Evolutionary conservation across 495 filamentous ascomycete genomes (phyloP).

Genomic region (Achaetomiella virescens): DNA sequence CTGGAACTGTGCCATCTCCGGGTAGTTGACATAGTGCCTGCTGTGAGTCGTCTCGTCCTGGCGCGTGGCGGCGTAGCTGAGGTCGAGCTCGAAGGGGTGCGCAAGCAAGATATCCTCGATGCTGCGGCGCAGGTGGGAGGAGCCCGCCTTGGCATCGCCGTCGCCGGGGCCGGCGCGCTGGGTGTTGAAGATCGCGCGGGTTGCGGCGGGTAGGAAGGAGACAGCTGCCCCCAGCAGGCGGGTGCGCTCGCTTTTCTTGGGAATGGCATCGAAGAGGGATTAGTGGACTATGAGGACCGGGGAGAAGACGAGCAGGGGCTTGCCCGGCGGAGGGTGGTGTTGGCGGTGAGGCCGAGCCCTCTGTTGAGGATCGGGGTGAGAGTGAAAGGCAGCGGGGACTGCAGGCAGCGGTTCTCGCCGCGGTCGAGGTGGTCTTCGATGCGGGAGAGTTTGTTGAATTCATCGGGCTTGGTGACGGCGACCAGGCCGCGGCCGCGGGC

Average conservation of each 20-base stretch:
- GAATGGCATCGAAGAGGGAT: constrained; percentile 23
- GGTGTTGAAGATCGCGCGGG: constrained; percentile 17
- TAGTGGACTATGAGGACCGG: constrained; percentile 31
- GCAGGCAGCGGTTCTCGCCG: constrained; percentile 17
- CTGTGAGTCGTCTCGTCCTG: constrained; percentile 8
- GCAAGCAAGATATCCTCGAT: constrained; percentile 26
- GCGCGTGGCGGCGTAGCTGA: constrained; percentile 13
- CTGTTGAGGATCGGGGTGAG: constrained; percentile 22
- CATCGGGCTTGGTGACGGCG: constrained; percentile 20
- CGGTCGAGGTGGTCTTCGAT: constrained; percentile 23
- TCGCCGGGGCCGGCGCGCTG: constrained; percentile 14
- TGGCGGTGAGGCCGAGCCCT: constrained; percentile 25
- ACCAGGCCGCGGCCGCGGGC: constrained; percentile 25
- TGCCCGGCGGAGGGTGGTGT: constrained; percentile 22
- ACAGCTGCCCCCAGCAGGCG: constrained; percentile 28
- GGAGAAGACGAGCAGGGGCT: constrained; percentile 20
- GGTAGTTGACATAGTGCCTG: constrained; percentile 30
- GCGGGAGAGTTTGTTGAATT: constrained; percentile 23
- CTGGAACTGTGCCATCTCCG: constrained; percentile 20
- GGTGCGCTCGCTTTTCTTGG: constrained; percentile 18
- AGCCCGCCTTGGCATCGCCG: too few relatives aligned
- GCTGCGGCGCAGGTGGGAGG: background rate
- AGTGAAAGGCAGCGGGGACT: constrained; percentile 6
- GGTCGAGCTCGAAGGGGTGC: constrained; percentile 29
- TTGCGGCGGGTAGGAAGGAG: constrained; percentile 24